Base-by-base conservation (phyloP, 2,329 filamentous ascomycete species). In the Alternaria sp. region DNA sequence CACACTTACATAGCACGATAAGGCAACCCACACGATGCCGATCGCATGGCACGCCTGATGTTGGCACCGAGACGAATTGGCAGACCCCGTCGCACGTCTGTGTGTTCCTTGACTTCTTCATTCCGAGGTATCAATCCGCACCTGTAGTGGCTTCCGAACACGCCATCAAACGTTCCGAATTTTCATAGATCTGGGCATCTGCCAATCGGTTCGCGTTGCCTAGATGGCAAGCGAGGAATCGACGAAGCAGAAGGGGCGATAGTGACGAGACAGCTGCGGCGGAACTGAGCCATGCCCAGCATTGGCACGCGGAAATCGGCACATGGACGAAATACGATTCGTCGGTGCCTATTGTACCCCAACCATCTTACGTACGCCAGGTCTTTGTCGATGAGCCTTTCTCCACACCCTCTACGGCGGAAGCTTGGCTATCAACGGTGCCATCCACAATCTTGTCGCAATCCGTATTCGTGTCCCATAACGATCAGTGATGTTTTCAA, bases 221-320 rank as follows among this genome's bases (percentile, higher is more conserved):
- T 24, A 17, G 26, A 40, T 52, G 21, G 34, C 54, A 51, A 44
- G 29, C 51, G 29, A 55, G 40, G 59, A 21, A 40, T 52, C 37
- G 23, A 51, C 26, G 23, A 26, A 40, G 51, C 29, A 31, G 45
- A 58, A 44, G 39, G 39, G 51, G 33, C 42, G 28, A 37, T 28
- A 29, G 56, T 45, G 45, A 59, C 24, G 42, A 55, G 53, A 59
- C 58, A 50, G 50, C 26, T 28, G 49, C 44, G 63, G 63, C 66
- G 63, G 66, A 58, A 66, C 70, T 66, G 71, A 71, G 67, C 51
- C 21, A 50, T 62, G 68, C 69, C 69, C 58, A 73, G 69, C 41
- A 50, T 67, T 55, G 61, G 63, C 62, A 63, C 52, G 56, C 69
- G 67, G 69, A 66, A 67, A 45, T 50, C 70, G 69, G 70, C 69